Conservation (phyloP, 2,329 filamentous ascomycete species). For the Pseudocercospora pini-densiflorae region DNA sequence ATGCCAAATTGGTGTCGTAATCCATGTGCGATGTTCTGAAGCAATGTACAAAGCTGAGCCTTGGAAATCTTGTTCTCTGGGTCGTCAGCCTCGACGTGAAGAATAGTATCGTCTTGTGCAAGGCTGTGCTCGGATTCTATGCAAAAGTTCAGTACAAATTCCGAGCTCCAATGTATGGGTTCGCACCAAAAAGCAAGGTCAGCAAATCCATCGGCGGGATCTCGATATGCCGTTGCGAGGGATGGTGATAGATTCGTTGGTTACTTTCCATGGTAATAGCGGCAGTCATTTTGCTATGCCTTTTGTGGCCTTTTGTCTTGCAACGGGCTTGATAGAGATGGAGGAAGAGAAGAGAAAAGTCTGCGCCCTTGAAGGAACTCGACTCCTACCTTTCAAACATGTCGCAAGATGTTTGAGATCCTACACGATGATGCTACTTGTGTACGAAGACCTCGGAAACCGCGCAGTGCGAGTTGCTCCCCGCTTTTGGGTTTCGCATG, state of each 20-base stretch:
- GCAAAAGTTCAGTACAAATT: neutral
- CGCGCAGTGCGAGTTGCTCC: neutral
- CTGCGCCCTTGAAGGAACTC: too few relatives aligned
- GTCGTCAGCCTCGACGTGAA: conserved; percentile 63
- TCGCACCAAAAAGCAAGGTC: conserved; percentile 48
- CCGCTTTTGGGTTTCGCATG: conserved; percentile 5
- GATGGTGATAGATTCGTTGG: conserved; percentile 31
- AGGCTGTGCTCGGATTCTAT: conserved; percentile 35
- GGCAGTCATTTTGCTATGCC: conserved; percentile 12
- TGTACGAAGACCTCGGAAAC: conserved; percentile 11
- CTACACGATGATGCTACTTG: neutral
- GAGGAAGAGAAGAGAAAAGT: neutral
- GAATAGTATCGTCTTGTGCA: conserved; percentile 54
- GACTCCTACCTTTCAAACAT: neutral
- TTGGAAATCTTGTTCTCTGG: conserved; percentile 61
- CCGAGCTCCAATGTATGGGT: neutral
- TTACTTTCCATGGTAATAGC: conserved; percentile 19
- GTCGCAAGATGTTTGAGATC: neutral
- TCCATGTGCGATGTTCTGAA: conserved; percentile 59
- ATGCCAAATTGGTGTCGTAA: conserved; percentile 60
- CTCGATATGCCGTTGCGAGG: conserved; percentile 29
- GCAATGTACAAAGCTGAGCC: conserved; percentile 52
- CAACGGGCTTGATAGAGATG: neutral
- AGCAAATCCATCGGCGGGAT: conserved; percentile 47
- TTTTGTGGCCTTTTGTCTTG: neutral